These are phyloP conservation scores for Leccinellum luteum DNA, from an alignment of 768 basidiomycete genomes.

Conservation along the genomic window DNA sequence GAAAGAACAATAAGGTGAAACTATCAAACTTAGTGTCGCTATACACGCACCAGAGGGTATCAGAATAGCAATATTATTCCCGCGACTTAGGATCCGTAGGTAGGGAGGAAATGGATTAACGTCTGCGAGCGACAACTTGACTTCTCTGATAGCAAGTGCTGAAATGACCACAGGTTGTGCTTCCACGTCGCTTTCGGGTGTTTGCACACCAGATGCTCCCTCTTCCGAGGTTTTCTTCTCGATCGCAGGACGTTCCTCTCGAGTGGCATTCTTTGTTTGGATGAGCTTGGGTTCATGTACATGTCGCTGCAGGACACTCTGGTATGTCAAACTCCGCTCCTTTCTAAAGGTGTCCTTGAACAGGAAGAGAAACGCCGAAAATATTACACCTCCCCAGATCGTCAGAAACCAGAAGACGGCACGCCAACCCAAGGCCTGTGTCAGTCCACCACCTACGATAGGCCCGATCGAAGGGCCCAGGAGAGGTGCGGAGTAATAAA, in stretches of 20 bases:
- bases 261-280: conserved; percentile 13
- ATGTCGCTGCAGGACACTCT: conserved; percentile 53
- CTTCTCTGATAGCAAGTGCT: conserved; percentile 24
- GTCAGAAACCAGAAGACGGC: conserved; percentile 83
- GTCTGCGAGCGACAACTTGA: conserved; percentile 63
- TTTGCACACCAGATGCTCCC: background rate
- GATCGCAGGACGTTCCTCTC: conserved; percentile 6
- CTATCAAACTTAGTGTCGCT: background rate
- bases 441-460: conserved; percentile 67
- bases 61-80: conserved; percentile 68
- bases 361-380: conserved; percentile 58
- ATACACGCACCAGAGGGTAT: conserved; percentile 28
- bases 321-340: conserved; percentile 81
- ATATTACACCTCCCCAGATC: conserved; percentile 55
- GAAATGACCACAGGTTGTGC: conserved; percentile 11
- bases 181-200: conserved; percentile 25
- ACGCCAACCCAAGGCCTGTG: conserved; percentile 72
- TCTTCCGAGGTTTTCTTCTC: conserved; percentile 7
- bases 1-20: background rate
- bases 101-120: conserved; percentile 73
- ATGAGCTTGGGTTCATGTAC: conserved; percentile 21
- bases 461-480: conserved; percentile 70
- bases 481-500: conserved; percentile 79
- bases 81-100: conserved; percentile 51
- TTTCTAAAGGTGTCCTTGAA: conserved; percentile 84